Conservation (phyloP, 1,284 basidiomycete species). For the Heliocybe sulcata region DNA sequence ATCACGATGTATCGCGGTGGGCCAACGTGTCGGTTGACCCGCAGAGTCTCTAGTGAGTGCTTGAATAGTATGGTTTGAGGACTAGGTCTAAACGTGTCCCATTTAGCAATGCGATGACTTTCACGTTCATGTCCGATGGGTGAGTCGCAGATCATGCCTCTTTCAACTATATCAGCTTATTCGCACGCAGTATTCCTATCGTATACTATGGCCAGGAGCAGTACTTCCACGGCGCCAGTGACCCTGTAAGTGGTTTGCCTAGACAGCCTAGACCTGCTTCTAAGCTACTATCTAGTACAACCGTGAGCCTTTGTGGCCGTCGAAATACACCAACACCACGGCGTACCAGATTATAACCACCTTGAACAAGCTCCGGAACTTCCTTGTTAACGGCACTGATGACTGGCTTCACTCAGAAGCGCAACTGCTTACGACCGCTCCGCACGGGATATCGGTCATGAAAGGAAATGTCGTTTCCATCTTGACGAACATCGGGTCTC, state of each 20-base stretch:
- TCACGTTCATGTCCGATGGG: conserved; percentile 62
- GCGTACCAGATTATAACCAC: conserved; percentile 54
- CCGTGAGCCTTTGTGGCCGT: conserved; percentile 73
- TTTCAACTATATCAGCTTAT: conserved; percentile 17
- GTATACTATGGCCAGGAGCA: conserved; percentile 83
- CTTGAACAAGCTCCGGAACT: conserved; percentile 69
- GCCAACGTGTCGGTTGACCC: conserved; percentile 30
- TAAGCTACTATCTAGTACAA: conserved; percentile 39
- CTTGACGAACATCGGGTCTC: conserved; percentile 73
- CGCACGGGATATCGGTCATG: conserved; percentile 58
- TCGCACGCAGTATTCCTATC: conserved; percentile 59
- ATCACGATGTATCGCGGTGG: conserved; percentile 51
- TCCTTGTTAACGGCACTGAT: conserved; percentile 46
- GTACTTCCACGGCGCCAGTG: conserved; percentile 45
- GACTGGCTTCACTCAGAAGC: conserved; percentile 54
- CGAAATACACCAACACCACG: conserved; percentile 54
- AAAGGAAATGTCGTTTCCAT: conserved; percentile 68
- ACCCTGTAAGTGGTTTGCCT: conserved; percentile 41
- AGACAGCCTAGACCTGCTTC: neutral
- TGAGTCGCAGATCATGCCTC: conserved; percentile 11
- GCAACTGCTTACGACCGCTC: conserved; percentile 49
- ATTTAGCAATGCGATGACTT: conserved; percentile 47
- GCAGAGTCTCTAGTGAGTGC: conserved; percentile 22
- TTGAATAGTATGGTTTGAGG: no score
- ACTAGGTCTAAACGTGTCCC: no score